These are phyloP conservation scores for Mortierella sp. DNA, from an alignment of 371 early-diverging fungal species.

Conservation along the genomic window DNA sequence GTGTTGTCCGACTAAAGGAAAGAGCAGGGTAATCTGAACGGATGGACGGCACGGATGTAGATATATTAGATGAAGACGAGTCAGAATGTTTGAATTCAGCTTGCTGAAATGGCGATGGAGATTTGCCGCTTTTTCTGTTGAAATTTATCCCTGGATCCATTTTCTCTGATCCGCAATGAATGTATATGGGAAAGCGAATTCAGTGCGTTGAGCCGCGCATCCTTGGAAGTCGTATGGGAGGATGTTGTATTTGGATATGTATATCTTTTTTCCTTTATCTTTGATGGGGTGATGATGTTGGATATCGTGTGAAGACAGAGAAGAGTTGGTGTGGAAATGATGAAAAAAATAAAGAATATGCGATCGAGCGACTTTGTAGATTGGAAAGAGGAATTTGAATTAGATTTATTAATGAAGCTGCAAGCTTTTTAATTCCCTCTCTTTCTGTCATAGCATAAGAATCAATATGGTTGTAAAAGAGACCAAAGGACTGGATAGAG, in stretches of 20 bases:
- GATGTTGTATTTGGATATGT: background rate
- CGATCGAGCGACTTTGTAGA: too few species aligned
- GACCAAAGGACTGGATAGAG: too few species aligned
- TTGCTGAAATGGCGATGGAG: background rate
- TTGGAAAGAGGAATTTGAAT: too few species aligned
- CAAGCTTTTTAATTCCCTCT: too few species aligned
- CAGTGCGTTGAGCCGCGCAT: background rate
- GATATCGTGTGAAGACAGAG: background rate
- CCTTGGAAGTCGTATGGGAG: background rate
- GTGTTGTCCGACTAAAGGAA: too few species aligned
- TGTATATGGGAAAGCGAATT: background rate
- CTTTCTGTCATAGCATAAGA: too few species aligned
- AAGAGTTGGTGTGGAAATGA: too few species aligned
- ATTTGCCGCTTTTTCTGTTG: background rate
- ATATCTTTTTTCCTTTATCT: too few species aligned
- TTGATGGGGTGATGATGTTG: background rate
- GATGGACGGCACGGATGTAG: background rate
- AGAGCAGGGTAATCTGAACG: background rate
- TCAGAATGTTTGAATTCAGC: background rate
- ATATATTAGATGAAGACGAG: background rate
- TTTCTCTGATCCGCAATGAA: background rate
- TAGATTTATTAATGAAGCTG: too few species aligned
- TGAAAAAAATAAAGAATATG: too few species aligned
- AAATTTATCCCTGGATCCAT: background rate
- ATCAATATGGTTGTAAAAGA: too few species aligned